Conservation (phyloP, 2,329 filamentous ascomycete species). For the Fusarium redolens region DNA sequence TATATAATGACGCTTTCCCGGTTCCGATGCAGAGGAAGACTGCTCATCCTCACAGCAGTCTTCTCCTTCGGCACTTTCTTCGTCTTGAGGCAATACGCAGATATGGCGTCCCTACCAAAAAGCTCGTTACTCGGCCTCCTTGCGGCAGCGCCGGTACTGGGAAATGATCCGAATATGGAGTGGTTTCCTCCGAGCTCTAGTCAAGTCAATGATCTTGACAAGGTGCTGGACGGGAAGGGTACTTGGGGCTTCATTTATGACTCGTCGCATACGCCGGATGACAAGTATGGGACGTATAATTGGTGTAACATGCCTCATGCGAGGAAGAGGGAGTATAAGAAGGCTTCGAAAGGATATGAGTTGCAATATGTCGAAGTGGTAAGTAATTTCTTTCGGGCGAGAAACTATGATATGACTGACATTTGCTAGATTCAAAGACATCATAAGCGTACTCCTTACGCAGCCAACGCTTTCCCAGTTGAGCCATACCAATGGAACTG, state of each 20-base stretch:
- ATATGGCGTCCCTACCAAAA: slow-evolving; percentile 25
- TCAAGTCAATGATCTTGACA: slow-evolving; percentile 69
- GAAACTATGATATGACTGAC: too few species aligned
- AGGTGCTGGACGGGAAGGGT: slow-evolving; percentile 68
- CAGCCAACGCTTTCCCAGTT: slow-evolving; percentile 78
- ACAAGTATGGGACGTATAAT: slow-evolving; percentile 75
- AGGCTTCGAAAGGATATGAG: slow-evolving; percentile 65
- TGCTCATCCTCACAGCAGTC: slow-evolving; percentile 5
- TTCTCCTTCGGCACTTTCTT: slow-evolving; percentile 6
- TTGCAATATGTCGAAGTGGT: slow-evolving; percentile 82
- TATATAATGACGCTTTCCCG: slow-evolving; percentile 26
- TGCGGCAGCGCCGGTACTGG: slow-evolving; percentile 16
- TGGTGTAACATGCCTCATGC: slow-evolving; percentile 92
- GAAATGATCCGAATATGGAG: slow-evolving; percentile 52
- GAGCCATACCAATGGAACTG: slow-evolving; percentile 82
- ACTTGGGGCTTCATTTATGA: slow-evolving; percentile 82
- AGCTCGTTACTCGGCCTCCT: slow-evolving; percentile 27
- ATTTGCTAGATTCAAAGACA: slow-evolving; percentile 77
- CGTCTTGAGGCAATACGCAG: slow-evolving; percentile 18
- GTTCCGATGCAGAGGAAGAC: slow-evolving; percentile 13
- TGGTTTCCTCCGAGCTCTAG: slow-evolving; percentile 70
- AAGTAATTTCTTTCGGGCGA: slow-evolving; percentile 44
- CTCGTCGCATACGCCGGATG: slow-evolving; percentile 67
- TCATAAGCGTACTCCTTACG: slow-evolving; percentile 86
- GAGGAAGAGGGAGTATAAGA: slow-evolving; percentile 72